These are phyloP conservation scores for Penicillium coprophilum DNA, from an alignment of 495 filamentous ascomycete species.

Conservation along the genomic window DNA sequence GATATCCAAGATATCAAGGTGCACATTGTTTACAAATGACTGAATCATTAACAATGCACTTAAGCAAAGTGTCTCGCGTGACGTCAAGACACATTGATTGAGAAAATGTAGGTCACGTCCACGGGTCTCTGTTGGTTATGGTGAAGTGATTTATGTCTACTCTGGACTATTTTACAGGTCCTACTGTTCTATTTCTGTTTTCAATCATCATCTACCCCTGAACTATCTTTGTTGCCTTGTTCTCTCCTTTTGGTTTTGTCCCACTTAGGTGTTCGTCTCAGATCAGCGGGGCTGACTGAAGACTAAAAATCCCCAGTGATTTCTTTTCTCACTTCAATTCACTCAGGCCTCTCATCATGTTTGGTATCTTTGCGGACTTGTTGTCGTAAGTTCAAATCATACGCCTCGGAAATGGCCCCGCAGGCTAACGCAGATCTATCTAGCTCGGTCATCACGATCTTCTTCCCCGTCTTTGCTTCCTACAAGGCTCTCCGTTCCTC, in stretches of 20 bases:
- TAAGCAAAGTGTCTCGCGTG: constrained; percentile 16
- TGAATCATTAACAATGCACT: neutral
- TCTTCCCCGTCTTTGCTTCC: constrained; percentile 95
- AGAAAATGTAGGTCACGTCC: constrained; percentile 8
- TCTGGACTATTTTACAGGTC: neutral
- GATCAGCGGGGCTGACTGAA: constrained; percentile 9
- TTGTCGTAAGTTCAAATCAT: constrained; percentile 61
- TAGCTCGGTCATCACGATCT: constrained; percentile 78
- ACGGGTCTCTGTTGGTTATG: constrained; percentile 8
- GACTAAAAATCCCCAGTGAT: constrained; percentile 1
- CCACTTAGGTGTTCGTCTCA: neutral
- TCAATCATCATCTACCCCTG: constrained; percentile 1
- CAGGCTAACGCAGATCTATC: constrained; percentile 19
- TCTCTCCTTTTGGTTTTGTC: neutral
- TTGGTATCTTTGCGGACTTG: constrained; percentile 76
- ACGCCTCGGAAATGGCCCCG: neutral
- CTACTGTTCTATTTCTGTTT: neutral
- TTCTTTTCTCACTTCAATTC: neutral
- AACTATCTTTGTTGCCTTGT: constrained; percentile 9
- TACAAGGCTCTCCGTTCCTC: constrained; percentile 96
- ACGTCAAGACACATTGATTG: constrained; percentile 30
- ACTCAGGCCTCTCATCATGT: constrained; percentile 55
- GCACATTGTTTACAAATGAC: neutral
- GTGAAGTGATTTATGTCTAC: neutral
- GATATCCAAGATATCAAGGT: neutral